These are phyloP conservation scores for Didymella sp. DNA, from an alignment of 2,329 filamentous ascomycete species.

Conservation along the genomic window DNA sequence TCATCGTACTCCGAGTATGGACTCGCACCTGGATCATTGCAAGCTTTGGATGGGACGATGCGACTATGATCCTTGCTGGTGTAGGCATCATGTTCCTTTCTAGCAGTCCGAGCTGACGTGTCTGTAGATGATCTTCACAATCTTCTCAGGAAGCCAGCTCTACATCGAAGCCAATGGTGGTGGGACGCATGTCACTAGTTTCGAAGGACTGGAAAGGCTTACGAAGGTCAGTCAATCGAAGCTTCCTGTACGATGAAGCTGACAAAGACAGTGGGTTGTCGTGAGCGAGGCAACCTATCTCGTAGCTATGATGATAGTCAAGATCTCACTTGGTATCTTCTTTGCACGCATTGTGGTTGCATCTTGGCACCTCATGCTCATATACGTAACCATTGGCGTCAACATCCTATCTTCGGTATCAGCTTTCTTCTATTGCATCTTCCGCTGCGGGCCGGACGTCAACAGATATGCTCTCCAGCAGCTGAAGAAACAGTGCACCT, in stretches of 20 bases:
- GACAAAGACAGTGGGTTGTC: conserved; percentile 41
- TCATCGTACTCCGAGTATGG: conserved; percentile 50
- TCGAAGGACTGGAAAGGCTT: conserved; percentile 32
- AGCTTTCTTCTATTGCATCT: conserved; percentile 60
- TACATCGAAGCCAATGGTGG: conserved; percentile 42
- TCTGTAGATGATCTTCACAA: conserved; percentile 43
- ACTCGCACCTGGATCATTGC: conserved; percentile 50
- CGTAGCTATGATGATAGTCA: conserved; percentile 51
- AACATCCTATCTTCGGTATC: conserved; percentile 43
- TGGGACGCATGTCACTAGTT: conserved; percentile 40
- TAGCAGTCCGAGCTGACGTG: conserved; percentile 6
- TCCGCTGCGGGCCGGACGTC: conserved; percentile 56
- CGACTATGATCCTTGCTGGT: conserved; percentile 49
- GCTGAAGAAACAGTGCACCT: conserved; percentile 50
- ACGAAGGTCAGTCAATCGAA: conserved; percentile 35
- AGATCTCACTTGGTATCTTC: conserved; percentile 56
- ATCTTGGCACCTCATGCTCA: conserved; percentile 49
- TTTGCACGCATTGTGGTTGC: conserved; percentile 54
- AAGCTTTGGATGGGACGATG: conserved; percentile 56
- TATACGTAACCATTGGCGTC: conserved; percentile 49
- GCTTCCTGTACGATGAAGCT: background rate
- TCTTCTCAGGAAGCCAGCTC: conserved; percentile 41
- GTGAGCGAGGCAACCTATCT: conserved; percentile 51
- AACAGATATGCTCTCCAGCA: conserved; percentile 43
- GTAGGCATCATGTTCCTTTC: conserved; percentile 25